Evolutionary conservation across 805 yeast genomes (phyloP).

Genomic region (Candida ascalaphidarum): DNA sequence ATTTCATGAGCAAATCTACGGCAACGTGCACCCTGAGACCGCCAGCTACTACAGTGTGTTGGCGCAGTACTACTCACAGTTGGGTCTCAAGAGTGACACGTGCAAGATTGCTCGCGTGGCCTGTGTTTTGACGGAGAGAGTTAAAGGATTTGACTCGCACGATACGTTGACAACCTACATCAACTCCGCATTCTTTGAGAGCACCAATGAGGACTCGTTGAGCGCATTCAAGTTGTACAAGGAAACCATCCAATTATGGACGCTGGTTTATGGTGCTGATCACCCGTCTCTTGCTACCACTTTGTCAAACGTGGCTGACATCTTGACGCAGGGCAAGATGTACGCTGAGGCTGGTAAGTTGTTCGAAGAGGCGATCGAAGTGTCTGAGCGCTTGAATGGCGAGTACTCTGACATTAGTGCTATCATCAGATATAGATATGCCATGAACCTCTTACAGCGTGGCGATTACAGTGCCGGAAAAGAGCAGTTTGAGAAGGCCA

Average conservation of each 20-base stretch:
- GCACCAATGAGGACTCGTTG: slow-evolving; percentile 45
- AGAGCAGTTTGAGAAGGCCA: slow-evolving; percentile 48
- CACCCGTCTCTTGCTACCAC: slow-evolving; percentile 70
- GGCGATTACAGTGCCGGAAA: slow-evolving; percentile 50
- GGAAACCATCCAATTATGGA: slow-evolving; percentile 54
- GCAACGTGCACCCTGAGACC: slow-evolving; percentile 70
- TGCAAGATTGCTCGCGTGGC: slow-evolving; percentile 60
- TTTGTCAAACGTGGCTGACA: slow-evolving; percentile 50
- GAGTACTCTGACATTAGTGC: slow-evolving; percentile 54
- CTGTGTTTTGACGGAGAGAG: slow-evolving; percentile 67
- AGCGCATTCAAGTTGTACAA: slow-evolving; percentile 57
- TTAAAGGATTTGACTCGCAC: slow-evolving; percentile 70
- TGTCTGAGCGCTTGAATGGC: slow-evolving; percentile 48
- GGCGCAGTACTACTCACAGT: slow-evolving; percentile 58
- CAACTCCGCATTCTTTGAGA: slow-evolving; percentile 69
- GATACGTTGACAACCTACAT: slow-evolving; percentile 65
- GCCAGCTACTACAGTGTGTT: slow-evolving; percentile 60
- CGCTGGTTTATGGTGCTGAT: slow-evolving; percentile 44
- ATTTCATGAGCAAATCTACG: slow-evolving; percentile 77
- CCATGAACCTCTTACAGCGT: slow-evolving; percentile 38
- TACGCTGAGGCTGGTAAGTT: slow-evolving; percentile 42
- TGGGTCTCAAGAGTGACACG: slow-evolving; percentile 51
- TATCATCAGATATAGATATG: slow-evolving; percentile 54
- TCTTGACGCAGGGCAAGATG: slow-evolving; percentile 47
- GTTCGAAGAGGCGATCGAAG: slow-evolving; percentile 42